Conservation (phyloP, 805 yeast genomes). For the Hanseniaspora nectarophila region DNA sequence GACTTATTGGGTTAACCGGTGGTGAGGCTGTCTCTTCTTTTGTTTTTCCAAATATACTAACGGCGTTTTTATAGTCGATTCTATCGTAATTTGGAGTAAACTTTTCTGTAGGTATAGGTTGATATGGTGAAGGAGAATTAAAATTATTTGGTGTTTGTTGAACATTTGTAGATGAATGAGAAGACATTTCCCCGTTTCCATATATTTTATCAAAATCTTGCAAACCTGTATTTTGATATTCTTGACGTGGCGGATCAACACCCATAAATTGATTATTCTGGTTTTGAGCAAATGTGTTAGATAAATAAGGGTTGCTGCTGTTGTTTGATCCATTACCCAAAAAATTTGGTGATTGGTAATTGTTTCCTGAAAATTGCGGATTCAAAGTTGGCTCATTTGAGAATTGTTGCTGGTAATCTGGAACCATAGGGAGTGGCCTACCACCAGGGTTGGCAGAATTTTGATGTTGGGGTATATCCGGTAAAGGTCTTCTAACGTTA, state of each 20-base stretch:
- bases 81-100: slow-evolving; percentile 8
- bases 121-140: background rate
- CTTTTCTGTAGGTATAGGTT: background rate
- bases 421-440: background rate
- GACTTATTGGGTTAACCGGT: background rate
- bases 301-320: background rate
- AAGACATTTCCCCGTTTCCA: background rate
- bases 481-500: background rate
- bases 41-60: slow-evolving; percentile 2
- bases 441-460: background rate
- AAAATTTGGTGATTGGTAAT: background rate
- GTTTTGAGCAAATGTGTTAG: background rate
- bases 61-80: background rate
- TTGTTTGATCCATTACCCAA: background rate
- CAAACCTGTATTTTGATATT: background rate
- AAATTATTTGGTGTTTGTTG: background rate
- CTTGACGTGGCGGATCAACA: background rate
- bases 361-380: slow-evolving; percentile 1
- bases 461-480: background rate
- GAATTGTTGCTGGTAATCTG: background rate
- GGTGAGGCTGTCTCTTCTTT: background rate
- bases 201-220: background rate
- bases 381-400: background rate
- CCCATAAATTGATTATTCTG: background rate
- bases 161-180: background rate